A percentile compares a stretch with the other conserved stretches of the same genome.
Conservation (phyloP, 148 eudicot genomes). For the Salicornia ramosissima region DNA sequence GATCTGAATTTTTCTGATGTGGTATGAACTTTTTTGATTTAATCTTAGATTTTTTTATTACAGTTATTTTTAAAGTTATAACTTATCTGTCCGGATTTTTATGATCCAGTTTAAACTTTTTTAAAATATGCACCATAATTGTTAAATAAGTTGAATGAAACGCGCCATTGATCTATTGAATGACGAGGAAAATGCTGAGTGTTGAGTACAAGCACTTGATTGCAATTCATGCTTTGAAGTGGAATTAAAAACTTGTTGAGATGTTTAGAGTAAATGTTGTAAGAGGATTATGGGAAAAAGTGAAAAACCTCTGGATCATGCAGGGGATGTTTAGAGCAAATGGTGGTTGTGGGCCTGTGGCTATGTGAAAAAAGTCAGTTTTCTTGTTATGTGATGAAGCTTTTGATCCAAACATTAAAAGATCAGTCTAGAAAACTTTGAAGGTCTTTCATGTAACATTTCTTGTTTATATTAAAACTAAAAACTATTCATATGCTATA, state of each 20-base stretch:
- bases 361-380: constrained; percentile 60
- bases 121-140: too few relatives aligned
- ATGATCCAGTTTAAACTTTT: too few relatives aligned
- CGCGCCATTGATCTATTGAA: too few relatives aligned
- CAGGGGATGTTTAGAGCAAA: constrained; percentile 78
- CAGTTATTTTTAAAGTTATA: too few relatives aligned
- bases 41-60: too few relatives aligned
- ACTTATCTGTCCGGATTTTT: too few relatives aligned
- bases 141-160: background rate
- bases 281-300: constrained; percentile 52
- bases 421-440: constrained; percentile 33
- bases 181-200: constrained; percentile 13
- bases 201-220: constrained; percentile 46
- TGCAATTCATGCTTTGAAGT: constrained; percentile 50
- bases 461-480: background rate
- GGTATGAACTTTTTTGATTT: too few relatives aligned
- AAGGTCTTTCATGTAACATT: constrained; percentile 39
- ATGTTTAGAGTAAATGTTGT: background rate
- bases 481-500: too few relatives aligned
- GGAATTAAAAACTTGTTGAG: constrained; percentile 27
- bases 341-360: constrained; percentile 77
- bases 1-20: too few relatives aligned
- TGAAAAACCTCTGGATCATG: constrained; percentile 57
- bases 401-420: constrained; percentile 30
- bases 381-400: constrained; percentile 30